Conservation (phyloP, 805 yeast species). For the Monosporozyma solicola region DNA sequence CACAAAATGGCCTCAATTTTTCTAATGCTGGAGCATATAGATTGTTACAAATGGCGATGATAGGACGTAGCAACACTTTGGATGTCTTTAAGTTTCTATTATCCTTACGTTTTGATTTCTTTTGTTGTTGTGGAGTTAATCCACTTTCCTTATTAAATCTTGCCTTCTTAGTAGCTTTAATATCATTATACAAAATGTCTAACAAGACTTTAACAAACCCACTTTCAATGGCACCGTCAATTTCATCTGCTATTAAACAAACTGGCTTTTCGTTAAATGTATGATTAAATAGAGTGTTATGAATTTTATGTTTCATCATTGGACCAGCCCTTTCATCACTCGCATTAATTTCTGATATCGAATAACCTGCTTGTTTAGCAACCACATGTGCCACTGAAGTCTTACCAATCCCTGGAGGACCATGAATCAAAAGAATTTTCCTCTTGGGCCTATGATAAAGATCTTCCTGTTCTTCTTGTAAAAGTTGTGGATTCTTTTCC, state of each 20-base stretch:
- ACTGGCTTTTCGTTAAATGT: conserved; percentile 66
- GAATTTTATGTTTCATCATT: conserved; percentile 44
- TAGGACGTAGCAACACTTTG: conserved; percentile 61
- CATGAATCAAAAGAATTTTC: conserved; percentile 67
- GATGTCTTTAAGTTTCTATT: conserved; percentile 28
- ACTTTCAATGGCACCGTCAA: conserved; percentile 68
- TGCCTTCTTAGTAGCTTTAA: conserved; percentile 31
- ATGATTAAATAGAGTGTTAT: conserved; percentile 55
- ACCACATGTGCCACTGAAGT: conserved; percentile 81
- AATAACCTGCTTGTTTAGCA: conserved; percentile 74
- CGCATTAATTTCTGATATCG: conserved; percentile 78
- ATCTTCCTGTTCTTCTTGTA: conserved; percentile 29
- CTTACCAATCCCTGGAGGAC: conserved; percentile 92
- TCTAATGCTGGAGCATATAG: conserved; percentile 69
- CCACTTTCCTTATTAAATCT: neutral
- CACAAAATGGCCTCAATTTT: conserved; percentile 62
- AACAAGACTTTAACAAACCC: conserved; percentile 50
- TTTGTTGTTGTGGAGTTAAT: neutral
- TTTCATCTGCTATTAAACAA: conserved; percentile 80
- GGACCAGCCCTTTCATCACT: conserved; percentile 64
- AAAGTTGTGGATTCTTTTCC: neutral
- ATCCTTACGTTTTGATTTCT: conserved; percentile 7
- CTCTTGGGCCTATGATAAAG: conserved; percentile 50
- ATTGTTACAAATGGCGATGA: conserved; percentile 88
- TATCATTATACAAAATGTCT: conserved; percentile 55